Percentiles rank a stretch among this genome's conserved stretches.
Conservation (phyloP, 305 asterid genomes). For the Ilex paraguariensis region DNA sequence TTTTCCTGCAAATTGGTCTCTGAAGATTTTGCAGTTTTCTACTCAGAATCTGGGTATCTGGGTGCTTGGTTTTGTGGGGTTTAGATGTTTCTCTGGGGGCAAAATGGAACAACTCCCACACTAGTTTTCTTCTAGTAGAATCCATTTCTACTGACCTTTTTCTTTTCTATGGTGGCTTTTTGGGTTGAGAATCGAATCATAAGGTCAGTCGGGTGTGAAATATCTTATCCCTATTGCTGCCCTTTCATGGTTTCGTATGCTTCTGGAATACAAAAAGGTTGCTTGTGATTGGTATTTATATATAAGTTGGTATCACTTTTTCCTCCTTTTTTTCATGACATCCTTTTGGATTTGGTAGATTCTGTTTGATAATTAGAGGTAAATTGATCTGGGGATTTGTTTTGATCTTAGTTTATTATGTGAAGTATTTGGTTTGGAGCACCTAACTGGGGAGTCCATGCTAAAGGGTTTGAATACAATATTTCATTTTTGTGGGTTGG, state of each 20-base stretch:
- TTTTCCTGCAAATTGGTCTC: too few relatives aligned
- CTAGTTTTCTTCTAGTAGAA: neutral
- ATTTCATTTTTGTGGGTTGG: neutral
- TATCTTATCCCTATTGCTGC: too few relatives aligned
- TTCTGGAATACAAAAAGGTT: neutral
- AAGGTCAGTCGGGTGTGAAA: neutral
- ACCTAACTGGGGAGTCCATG: neutral
- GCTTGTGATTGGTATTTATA: neutral
- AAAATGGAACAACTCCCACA: too few relatives aligned
- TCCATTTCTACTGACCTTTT: neutral
- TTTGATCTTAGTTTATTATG: neutral
- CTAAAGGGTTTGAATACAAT: neutral
- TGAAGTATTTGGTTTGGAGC: neutral
- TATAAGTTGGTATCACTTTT: neutral
- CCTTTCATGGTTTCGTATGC: neutral
- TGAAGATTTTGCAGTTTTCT: too few relatives aligned
- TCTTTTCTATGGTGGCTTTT: neutral
- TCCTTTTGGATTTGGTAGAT: neutral
- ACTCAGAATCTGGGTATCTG: too few relatives aligned
- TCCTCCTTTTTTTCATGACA: neutral
- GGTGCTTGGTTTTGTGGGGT: too few relatives aligned
- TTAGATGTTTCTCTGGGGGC: too few relatives aligned
- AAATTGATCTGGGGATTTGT: neutral
- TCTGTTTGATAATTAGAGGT: neutral
- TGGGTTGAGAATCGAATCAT: neutral